Evolutionary conservation across 139 green algal species (phyloP), one percentile per base, ranked within the genome.

Genomic region (Trebouxia sp.): DNA sequence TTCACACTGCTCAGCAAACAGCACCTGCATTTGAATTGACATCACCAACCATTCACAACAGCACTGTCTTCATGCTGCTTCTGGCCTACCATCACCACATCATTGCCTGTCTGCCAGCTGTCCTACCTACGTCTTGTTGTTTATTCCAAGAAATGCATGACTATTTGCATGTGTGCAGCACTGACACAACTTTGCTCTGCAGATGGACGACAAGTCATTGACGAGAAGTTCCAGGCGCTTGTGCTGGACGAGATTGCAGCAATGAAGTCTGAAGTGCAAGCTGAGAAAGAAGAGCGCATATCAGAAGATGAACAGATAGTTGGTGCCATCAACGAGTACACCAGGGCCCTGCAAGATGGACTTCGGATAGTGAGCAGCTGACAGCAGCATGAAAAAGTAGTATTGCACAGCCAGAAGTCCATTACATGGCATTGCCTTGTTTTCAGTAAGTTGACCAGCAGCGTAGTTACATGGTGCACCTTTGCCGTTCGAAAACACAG

Each of bases 321-420:
- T 7, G 48, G 26, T 30, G 78, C 78, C n/a, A 83, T 83, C 56
- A 83, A 83, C 20, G 78, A 83, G 39, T 83, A 83, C 78, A 83
- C 78, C 0, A 78, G 39, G 28, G 78, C 78, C 10, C 78, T 83
- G 7, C 78, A 83, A 53, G 78, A 78, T 37, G 78, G 78, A 7
- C 47, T 83, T 4, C 78, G 78, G 22, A 79, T 83, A 50, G 78
- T 83, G 39, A 77, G 69, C 41, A 77, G 69, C 69, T 77, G 69
- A 77, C n/a, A 53, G 12, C 17, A 38, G 12, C 38, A 45, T 15
- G 37, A 7, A 15, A 37, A 67, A 38, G 56, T 7, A 22, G 7
- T 35, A 4, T 3, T 67, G 56, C 38, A n/a, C n/a, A n/a, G n/a
- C n/a, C n/a, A n/a, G n/a, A n/a, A n/a, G n/a, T n/a, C n/a, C n/a